Base-by-base conservation (phyloP, 139 green algal species). In the Chlorella sp. region DNA sequence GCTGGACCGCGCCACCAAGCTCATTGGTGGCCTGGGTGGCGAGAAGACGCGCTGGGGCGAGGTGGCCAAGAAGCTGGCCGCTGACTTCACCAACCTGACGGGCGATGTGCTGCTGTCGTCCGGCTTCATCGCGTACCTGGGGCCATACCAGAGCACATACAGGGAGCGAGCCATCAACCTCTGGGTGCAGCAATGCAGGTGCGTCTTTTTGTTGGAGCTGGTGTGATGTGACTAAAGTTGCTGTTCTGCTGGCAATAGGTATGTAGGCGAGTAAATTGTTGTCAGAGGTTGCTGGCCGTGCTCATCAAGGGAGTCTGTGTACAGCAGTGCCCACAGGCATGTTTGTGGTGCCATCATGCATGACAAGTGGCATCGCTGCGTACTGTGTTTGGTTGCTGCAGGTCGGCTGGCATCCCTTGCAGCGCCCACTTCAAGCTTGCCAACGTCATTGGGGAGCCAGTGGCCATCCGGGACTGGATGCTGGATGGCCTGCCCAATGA, bases 401-500 rank as follows among this genome's bases (percentile, higher is more conserved):
- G n/a, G 24, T 29, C 69, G 0, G 3, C 26, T 27, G 3, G 14
- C 2, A 14, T 60, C 10, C 5, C 35, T 5, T 67, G n/a, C n/a
- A n/a, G n/a, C n/a, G n/a, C n/a, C n/a, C n/a, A n/a, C n/a, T n/a
- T 10, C 79, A 85, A 65, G 70, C 74, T 92, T 32, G 68, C 76
- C 26, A 77, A 55, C 23, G 78, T 88, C 62, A 78, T 93, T 5
- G 84, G 86, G 2, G 85, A 93, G 30, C 85, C 88, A 22, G 89
- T 94, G 33, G 77, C 82, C 74, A 91, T 93, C 73, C 81, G 85
- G 2, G 81, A 87, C 36, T 94, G 89, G 89, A 86, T 72, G 60
- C 89, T 91, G 50, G 77, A 88, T 63, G 89, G 89, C 27, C 81
- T 94, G 27, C 89, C 89, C 31, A 91, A 91, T 64, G 89, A 94